Conservation (phyloP, 345 rosid genomes). For the Eucalyptus viminalis region DNA sequence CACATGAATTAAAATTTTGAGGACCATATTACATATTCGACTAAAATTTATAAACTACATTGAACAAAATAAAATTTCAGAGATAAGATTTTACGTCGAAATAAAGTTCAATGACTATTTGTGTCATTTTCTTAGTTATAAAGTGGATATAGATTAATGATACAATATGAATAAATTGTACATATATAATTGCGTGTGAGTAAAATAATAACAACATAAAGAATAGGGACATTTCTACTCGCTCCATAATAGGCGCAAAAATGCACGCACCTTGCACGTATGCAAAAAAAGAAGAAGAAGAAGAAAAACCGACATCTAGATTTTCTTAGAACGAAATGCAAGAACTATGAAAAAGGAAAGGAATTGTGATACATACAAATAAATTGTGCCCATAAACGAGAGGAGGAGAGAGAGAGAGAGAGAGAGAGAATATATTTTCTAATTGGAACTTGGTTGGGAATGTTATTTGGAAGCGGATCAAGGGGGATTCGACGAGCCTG, state of each 20-base stretch:
- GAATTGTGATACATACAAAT: neutral
- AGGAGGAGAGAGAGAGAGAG: too few species aligned
- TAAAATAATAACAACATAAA: neutral
- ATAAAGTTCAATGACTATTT: rapidly evolving
- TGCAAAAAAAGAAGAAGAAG: too few species aligned
- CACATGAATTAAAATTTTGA: neutral
- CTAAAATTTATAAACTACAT: rapidly evolving
- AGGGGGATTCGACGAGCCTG: neutral
- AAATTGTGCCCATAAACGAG: neutral
- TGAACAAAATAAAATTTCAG: neutral
- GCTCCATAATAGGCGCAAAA: neutral
- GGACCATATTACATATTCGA: neutral
- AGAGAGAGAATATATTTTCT: neutral
- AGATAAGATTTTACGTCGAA: rapidly evolving
- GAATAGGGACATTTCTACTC: neutral
- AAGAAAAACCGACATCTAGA: neutral
- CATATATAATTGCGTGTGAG: neutral
- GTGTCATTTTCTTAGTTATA: neutral
- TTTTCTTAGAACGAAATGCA: neutral
- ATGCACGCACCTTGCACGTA: neutral
- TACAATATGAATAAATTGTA: neutral
- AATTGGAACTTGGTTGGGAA: neutral
- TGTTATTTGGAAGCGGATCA: neutral
- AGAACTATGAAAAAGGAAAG: neutral
- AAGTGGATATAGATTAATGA: neutral